Conservation (phyloP, 1,284 basidiomycete species). For the Rhodotorula sp. region DNA sequence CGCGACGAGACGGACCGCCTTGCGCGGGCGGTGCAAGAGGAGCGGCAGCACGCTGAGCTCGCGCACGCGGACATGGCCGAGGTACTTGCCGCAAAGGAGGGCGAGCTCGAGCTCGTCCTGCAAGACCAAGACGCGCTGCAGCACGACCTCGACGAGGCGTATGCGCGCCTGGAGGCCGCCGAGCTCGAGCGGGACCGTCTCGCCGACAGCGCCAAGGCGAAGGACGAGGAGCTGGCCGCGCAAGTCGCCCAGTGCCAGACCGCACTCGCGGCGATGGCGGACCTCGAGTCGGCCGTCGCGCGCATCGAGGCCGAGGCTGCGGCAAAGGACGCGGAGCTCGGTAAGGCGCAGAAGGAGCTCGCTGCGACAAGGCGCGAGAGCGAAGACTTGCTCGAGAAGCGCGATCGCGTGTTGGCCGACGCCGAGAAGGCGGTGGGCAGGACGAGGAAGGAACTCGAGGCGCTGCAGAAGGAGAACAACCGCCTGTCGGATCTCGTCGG, state of each 20-base stretch:
- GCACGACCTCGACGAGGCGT: slow-evolving; percentile 27
- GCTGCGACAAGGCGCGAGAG: slow-evolving; percentile 4
- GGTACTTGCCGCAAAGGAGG: slow-evolving; percentile 2
- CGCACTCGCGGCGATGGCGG: slow-evolving; percentile 10
- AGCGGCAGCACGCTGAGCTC: slow-evolving; percentile 18
- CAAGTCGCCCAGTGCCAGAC: slow-evolving; percentile 6
- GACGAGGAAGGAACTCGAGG: slow-evolving; percentile 12
- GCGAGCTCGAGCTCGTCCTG: not conserved
- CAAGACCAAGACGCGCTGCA: not conserved
- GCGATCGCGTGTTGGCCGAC: slow-evolving; percentile 25
- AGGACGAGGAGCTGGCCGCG: slow-evolving; percentile 16
- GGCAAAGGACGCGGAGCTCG: slow-evolving; percentile 2
- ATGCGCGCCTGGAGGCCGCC: slow-evolving; percentile 9
- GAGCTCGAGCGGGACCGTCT: slow-evolving; percentile 15
- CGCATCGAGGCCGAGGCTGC: slow-evolving; percentile 17
- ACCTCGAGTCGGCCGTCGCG: slow-evolving; percentile 24
- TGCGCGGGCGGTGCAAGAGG: not conserved
- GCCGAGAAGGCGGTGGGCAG: slow-evolving; percentile 15
- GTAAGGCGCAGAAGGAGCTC: slow-evolving; percentile 2
- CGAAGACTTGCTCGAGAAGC: slow-evolving; percentile 21
- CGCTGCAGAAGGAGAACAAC: slow-evolving; percentile 18
- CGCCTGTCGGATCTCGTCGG: slow-evolving; percentile 15
- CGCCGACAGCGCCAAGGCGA: not conserved
- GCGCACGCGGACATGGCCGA: slow-evolving; percentile 13
- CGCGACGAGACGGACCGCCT: slow-evolving; percentile 2